Evolutionary conservation across 2,329 filamentous ascomycete species (phyloP).

Genomic region (Sarocladiaceae sp.): DNA sequence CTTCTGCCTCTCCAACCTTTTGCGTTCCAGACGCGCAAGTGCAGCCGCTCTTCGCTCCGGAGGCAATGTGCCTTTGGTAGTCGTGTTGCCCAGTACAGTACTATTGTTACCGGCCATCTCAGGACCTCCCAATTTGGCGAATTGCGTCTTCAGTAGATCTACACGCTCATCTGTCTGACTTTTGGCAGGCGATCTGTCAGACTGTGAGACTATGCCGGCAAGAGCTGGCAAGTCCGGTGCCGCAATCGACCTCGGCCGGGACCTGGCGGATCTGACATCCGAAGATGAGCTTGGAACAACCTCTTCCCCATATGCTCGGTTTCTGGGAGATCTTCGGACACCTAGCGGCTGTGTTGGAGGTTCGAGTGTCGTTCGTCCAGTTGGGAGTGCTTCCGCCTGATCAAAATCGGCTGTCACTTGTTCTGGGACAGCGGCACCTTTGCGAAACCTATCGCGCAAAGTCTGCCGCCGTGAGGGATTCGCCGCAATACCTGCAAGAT

Average conservation of each 20-base stretch:
- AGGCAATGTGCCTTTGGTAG: slow-evolving; percentile 38
- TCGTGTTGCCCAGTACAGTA: slow-evolving; percentile 27
- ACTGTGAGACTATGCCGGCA: slow-evolving; percentile 17
- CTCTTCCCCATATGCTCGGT: slow-evolving; percentile 29
- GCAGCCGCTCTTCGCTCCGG: slow-evolving; percentile 48
- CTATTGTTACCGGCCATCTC: slow-evolving; percentile 21
- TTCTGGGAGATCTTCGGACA: slow-evolving; percentile 33
- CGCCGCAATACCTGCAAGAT: slow-evolving; percentile 15
- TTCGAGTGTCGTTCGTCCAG: slow-evolving; percentile 16
- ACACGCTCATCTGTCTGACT: slow-evolving; percentile 27
- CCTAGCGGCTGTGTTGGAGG: slow-evolving; percentile 35
- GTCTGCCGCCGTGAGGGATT: slow-evolving; percentile 16
- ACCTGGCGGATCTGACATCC: slow-evolving; percentile 17
- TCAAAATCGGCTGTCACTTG: background rate
- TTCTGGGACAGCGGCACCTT: slow-evolving; percentile 17
- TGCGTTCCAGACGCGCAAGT: slow-evolving; percentile 47
- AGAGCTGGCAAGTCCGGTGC: slow-evolving; percentile 22
- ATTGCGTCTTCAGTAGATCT: slow-evolving; percentile 40
- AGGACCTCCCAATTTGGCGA: slow-evolving; percentile 37
- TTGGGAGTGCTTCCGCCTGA: slow-evolving; percentile 8
- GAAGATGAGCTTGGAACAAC: slow-evolving; percentile 23
- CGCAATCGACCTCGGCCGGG: slow-evolving; percentile 17
- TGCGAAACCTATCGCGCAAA: slow-evolving; percentile 28
- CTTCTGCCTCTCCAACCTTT: slow-evolving; percentile 44
- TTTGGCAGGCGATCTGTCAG: slow-evolving; percentile 17